These are phyloP conservation scores for Parasitella parasitica DNA, from an alignment of 371 early-diverging fungal genomes.

Conservation along the genomic window DNA sequence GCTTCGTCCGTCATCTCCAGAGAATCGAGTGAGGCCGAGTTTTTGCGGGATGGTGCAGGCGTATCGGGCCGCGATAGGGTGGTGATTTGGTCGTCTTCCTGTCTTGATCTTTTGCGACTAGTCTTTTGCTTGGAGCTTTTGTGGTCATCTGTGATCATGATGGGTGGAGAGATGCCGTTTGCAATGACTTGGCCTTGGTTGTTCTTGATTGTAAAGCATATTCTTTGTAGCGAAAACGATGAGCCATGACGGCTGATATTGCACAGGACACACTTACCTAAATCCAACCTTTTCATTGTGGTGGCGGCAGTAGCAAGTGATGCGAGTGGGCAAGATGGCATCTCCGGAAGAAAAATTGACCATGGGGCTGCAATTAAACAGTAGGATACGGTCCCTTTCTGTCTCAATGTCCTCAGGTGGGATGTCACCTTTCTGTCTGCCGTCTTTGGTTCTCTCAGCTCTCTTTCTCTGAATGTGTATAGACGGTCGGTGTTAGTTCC, in stretches of 20 bases:
- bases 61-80: slow-evolving; percentile 13
- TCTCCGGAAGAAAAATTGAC: slow-evolving; percentile 85
- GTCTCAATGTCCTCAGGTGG: slow-evolving; percentile 43
- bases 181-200: slow-evolving; percentile 60
- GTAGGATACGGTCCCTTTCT: slow-evolving; percentile 68
- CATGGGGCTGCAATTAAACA: slow-evolving; percentile 80
- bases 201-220: slow-evolving; percentile 61
- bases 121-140: slow-evolving; percentile 61
- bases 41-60: slow-evolving; percentile 9
- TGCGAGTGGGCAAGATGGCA: slow-evolving; percentile 81
- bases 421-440: slow-evolving; percentile 24
- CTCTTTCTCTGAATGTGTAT: slow-evolving; percentile 34
- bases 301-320: slow-evolving; percentile 93
- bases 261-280: slow-evolving; percentile 27
- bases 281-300: slow-evolving; percentile 89
- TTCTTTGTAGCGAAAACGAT: slow-evolving; percentile 37
- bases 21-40: neutral
- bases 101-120: slow-evolving; percentile 47
- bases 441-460: slow-evolving; percentile 47
- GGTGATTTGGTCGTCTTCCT: slow-evolving; percentile 7
- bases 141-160: slow-evolving; percentile 94
- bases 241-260: neutral
- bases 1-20: neutral
- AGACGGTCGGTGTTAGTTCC: too few species aligned
- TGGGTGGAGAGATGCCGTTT: slow-evolving; percentile 77